phyloP scores from a whole-genome alignment of 768 basidiomycete species.

The Russula vinacea region DNA sequence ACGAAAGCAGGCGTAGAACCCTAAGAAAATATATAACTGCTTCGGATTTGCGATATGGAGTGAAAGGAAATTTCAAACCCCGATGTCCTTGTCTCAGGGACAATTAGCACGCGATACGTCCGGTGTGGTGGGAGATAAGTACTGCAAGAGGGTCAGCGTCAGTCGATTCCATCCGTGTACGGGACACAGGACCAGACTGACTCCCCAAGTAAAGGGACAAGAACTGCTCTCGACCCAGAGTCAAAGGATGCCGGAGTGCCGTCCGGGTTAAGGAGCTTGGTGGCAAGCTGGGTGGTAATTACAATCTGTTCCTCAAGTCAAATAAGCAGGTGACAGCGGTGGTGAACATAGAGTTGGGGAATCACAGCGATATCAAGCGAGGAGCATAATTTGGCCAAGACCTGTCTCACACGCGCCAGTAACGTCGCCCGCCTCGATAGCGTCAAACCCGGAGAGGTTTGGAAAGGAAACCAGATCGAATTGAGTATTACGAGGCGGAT shows the following conservation, averaged over 20 bases:
- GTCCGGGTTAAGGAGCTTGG: slow-evolving; percentile 61
- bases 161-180: background rate
- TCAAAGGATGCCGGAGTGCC: slow-evolving; percentile 66
- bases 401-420: slow-evolving; percentile 52
- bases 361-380: slow-evolving; percentile 34
- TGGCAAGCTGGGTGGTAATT: slow-evolving; percentile 65
- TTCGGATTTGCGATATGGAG: slow-evolving; percentile 18
- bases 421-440: slow-evolving; percentile 42
- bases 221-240: slow-evolving; percentile 56
- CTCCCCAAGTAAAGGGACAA: slow-evolving; percentile 65
- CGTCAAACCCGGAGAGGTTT: slow-evolving; percentile 44
- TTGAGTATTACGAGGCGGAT: slow-evolving; percentile 60
- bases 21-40: slow-evolving; percentile 33
- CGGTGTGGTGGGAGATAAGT: slow-evolving; percentile 45
- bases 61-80: slow-evolving; percentile 38
- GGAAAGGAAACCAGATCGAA: slow-evolving; percentile 67
- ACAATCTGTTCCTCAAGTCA: slow-evolving; percentile 42
- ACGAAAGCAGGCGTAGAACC: slow-evolving; percentile 42
- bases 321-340: background rate
- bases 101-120: slow-evolving; percentile 45
- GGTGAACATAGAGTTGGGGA: background rate
- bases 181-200: slow-evolving; percentile 1
- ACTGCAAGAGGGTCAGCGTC: slow-evolving; percentile 32
- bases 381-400: slow-evolving; percentile 49
- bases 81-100: slow-evolving; percentile 41